phyloP scores from a whole-genome alignment of 768 basidiomycete genomes.

The Termitomyces bulborhizus region DNA sequence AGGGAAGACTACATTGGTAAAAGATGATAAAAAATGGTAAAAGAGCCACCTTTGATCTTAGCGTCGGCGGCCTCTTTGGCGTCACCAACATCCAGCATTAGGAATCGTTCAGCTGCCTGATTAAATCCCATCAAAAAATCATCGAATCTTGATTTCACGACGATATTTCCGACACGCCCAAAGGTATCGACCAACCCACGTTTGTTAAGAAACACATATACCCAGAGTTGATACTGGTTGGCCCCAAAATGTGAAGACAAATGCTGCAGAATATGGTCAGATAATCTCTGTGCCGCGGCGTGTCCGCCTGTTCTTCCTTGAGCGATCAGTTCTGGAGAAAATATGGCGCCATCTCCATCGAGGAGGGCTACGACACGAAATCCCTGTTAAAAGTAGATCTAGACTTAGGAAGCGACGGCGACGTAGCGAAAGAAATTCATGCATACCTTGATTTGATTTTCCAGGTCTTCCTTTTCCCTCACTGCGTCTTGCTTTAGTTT shows the following conservation, averaged over 20 bases:
- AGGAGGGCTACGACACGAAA: constrained; percentile 45
- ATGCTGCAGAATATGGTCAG: constrained; percentile 31
- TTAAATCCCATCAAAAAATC: constrained; percentile 68
- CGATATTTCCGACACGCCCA: constrained; percentile 28
- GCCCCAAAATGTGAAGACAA: constrained; percentile 26
- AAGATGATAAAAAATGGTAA: neutral
- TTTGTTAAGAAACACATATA: constrained; percentile 60
- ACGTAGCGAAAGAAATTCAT: neutral
- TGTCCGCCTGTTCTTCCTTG: constrained; percentile 56
- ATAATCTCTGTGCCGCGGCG: constrained; percentile 44
- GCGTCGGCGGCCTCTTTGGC: constrained; percentile 72
- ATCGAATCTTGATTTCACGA: constrained; percentile 42
- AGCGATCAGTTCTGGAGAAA: constrained; percentile 43
- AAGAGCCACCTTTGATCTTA: constrained; percentile 59
- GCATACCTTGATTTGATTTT: constrained; percentile 36
- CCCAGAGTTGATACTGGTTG: constrained; percentile 49
- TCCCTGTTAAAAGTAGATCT: constrained; percentile 23
- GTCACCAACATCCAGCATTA: constrained; percentile 64
- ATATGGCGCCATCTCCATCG: constrained; percentile 65
- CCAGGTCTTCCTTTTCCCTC: constrained; percentile 31
- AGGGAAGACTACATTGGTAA: neutral
- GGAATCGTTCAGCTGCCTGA: constrained; percentile 59
- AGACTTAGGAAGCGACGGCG: neutral
- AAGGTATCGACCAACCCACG: constrained; percentile 52
- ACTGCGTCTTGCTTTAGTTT: constrained; percentile 27